Evolutionary conservation across 805 yeast genomes (phyloP).

Genomic region (Kodamaea hsintzibuensis): DNA sequence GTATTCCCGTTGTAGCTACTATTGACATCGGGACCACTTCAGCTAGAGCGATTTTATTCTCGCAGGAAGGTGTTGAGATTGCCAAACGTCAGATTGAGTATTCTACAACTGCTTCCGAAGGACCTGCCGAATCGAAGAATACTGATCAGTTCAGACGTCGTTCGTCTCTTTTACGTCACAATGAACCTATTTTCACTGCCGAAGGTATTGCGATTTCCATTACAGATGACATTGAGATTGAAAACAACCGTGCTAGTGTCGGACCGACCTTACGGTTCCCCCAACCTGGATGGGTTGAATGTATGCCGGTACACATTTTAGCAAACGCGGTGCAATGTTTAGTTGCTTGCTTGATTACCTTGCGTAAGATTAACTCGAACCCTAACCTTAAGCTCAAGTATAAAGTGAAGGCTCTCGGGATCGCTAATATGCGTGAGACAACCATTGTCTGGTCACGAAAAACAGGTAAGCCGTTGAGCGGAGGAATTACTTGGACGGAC

Average conservation of each 20-base stretch:
- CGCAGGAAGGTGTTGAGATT: conserved; percentile 69
- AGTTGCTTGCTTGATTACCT: conserved; percentile 58
- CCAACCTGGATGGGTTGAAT: conserved; percentile 91
- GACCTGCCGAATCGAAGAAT: conserved; percentile 42
- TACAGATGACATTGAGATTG: conserved; percentile 59
- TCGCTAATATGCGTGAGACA: conserved; percentile 96
- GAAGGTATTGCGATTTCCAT: conserved; percentile 73
- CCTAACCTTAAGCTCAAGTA: conserved; percentile 54
- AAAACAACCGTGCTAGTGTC: conserved; percentile 50
- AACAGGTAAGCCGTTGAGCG: conserved; percentile 80
- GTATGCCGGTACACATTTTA: conserved; percentile 80
- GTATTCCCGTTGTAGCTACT: conserved; percentile 56
- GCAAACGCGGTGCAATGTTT: conserved; percentile 81
- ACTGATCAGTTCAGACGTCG: conserved; percentile 49
- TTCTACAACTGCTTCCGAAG: conserved; percentile 67
- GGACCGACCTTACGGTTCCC: conserved; percentile 79
- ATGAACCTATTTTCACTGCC: conserved; percentile 64
- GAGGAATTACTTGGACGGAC: conserved; percentile 97
- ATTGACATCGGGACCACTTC: conserved; percentile 93
- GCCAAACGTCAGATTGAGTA: conserved; percentile 91
- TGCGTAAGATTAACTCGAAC: conserved; percentile 56
- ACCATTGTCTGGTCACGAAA: conserved; percentile 82
- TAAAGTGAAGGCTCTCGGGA: conserved; percentile 73
- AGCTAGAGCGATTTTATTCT: conserved; percentile 82
- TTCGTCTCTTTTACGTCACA: conserved; percentile 44